Conservation (phyloP, 106 monocot genomes). For the Apostasia ramifera region DNA sequence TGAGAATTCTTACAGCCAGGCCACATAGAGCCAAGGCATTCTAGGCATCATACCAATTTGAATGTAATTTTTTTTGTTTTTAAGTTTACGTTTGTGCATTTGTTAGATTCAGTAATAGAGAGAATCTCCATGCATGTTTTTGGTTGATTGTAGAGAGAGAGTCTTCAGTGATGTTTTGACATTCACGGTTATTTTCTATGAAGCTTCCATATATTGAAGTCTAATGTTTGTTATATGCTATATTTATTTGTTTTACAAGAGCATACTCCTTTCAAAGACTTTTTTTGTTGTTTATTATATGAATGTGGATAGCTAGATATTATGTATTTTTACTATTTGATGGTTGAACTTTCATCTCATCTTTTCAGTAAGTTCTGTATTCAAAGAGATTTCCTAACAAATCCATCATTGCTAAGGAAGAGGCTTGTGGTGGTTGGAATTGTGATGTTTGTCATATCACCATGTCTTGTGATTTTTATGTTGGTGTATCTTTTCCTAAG, state of each 20-base stretch:
- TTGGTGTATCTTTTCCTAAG: conserved; percentile 83
- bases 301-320: not conserved
- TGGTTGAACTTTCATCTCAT: conserved; percentile 2
- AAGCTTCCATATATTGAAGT: not conserved
- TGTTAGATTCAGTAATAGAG: too few relatives aligned
- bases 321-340: not conserved
- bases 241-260: not conserved
- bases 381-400: conserved; percentile 68
- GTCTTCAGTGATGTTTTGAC: not conserved
- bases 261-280: not conserved
- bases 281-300: too few relatives aligned
- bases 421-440: conserved; percentile 65
- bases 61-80: too few relatives aligned
- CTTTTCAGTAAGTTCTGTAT: conserved; percentile 83
- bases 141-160: too few relatives aligned
- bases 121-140: too few relatives aligned
- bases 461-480: conserved; percentile 90
- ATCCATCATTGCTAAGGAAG: conserved; percentile 65
- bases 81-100: too few relatives aligned
- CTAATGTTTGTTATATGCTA: not conserved
- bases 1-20: too few relatives aligned
- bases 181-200: not conserved
- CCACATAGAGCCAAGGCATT: too few relatives aligned
- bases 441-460: conserved; percentile 77
- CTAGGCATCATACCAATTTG: too few relatives aligned